Conservation (phyloP, 129 eudicot species). For the Artemisia argyi region DNA sequence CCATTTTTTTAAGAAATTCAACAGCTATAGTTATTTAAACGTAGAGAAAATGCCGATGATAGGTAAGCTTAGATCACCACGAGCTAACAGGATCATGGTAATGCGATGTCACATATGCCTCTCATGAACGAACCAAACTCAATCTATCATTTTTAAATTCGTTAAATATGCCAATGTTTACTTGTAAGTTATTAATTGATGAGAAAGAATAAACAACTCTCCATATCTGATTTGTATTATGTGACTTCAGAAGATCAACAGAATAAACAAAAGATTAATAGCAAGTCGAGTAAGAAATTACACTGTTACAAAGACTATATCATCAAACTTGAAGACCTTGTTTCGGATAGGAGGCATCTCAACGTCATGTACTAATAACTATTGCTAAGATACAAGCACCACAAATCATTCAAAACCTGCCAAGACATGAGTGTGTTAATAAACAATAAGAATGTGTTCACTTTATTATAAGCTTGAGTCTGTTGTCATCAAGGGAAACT, state of each 20-base stretch:
- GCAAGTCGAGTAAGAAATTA: conserved; percentile 9
- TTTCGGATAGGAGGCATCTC: background rate
- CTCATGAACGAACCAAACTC: too few relatives aligned
- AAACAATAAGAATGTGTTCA: background rate
- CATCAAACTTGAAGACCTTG: conserved; percentile 10
- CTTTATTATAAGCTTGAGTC: too few relatives aligned
- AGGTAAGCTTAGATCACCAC: too few relatives aligned
- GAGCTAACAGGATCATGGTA: too few relatives aligned
- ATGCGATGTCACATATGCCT: too few relatives aligned
- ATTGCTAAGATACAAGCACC: conserved; percentile 22
- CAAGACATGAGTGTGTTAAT: background rate
- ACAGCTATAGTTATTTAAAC: background rate
- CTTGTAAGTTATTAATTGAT: background rate
- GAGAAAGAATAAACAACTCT: background rate
- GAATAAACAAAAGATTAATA: conserved; percentile 5
- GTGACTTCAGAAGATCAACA: conserved; percentile 1
- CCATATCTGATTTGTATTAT: background rate
- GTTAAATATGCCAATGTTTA: background rate
- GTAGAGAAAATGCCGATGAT: too few relatives aligned
- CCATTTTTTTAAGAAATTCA: too few relatives aligned
- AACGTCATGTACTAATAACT: conserved; percentile 7
- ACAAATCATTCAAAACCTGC: conserved; percentile 29
- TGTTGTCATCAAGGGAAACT: too few relatives aligned
- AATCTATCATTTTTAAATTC: too few relatives aligned
- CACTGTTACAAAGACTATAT: conserved; percentile 1